Evolutionary conservation across 176 grass and related monocot species (phyloP).

Genomic region (Carex kokanica): DNA sequence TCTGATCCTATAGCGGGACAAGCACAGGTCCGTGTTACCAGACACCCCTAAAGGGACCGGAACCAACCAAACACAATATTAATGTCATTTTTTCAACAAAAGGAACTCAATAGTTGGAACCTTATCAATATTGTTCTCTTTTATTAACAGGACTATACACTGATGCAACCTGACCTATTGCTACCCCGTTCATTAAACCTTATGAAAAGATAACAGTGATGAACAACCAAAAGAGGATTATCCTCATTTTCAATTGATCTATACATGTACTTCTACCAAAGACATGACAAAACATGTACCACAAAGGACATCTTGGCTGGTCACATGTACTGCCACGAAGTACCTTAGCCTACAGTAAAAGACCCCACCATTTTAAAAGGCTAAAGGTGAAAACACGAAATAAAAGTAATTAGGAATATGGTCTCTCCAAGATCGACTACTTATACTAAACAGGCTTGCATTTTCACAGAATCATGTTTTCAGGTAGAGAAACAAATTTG

Average conservation of each 20-base stretch:
- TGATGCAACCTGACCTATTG: neutral
- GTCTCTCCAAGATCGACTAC: neutral
- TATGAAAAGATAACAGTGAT: neutral
- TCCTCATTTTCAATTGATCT: neutral
- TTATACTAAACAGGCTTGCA: neutral
- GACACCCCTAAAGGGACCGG: neutral
- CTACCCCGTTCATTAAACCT: neutral
- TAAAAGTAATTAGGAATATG: neutral
- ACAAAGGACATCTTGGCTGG: neutral
- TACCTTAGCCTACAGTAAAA: slow-evolving; percentile 6
- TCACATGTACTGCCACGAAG: neutral
- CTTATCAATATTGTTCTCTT: neutral
- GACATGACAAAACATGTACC: neutral
- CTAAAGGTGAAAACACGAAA: neutral
- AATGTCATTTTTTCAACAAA: neutral
- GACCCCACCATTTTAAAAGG: neutral
- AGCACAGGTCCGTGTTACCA: neutral
- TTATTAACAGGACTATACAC: neutral
- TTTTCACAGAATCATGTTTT: neutral
- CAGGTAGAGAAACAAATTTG: neutral
- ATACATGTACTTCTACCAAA: neutral
- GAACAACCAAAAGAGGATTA: neutral
- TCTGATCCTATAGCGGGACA: neutral
- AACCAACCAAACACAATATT: neutral
- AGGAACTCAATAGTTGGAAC: neutral